phyloP scores from a whole-genome alignment of 208 protist species.

The Acanthamoeba healyi region DNA sequence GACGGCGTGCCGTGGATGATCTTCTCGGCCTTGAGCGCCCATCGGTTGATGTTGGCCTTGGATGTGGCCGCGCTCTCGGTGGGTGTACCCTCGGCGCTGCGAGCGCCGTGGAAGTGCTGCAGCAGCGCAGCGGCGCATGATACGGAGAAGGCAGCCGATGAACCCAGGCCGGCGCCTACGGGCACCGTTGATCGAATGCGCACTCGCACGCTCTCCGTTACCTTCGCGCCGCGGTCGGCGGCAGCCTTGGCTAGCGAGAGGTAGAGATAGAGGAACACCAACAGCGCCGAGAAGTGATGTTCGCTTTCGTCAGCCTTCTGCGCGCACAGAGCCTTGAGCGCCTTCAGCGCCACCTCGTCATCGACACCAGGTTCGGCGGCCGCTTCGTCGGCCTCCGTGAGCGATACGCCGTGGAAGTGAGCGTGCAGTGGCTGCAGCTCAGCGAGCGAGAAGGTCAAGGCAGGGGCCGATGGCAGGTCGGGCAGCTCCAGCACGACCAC shows the following conservation, averaged over 20 bases:
- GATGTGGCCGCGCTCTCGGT: not conserved
- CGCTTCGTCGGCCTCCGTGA: not conserved
- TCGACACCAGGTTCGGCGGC: not conserved
- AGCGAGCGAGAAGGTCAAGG: not conserved
- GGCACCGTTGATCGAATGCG: slow-evolving; percentile 81
- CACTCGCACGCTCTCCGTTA: not conserved
- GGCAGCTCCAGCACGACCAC: slow-evolving; percentile 26
- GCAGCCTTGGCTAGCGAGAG: slow-evolving; percentile 14
- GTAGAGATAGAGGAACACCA: slow-evolving; percentile 51
- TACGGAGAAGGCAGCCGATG: slow-evolving; percentile 85
- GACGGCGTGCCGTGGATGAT: slow-evolving; percentile 90
- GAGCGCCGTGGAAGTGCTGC: slow-evolving; percentile 42
- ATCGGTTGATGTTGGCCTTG: slow-evolving; percentile 82
- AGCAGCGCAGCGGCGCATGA: slow-evolving; percentile 81
- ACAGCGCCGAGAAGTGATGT: slow-evolving; percentile 20
- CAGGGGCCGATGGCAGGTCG: not conserved
- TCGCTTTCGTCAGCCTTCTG: not conserved
- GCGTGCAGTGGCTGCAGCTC: not conserved
- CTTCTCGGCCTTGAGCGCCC: slow-evolving; percentile 85
- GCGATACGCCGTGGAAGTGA: slow-evolving; percentile 7
- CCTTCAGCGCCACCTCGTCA: not conserved
- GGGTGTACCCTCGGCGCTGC: not conserved
- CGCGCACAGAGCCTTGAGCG: not conserved
- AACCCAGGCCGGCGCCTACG: slow-evolving; percentile 89
- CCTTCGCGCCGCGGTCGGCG: not conserved